A percentile compares a stretch with the other conserved stretches of the same genome.
These are phyloP conservation scores for Trichosporon asahii DNA, from an alignment of 1,284 basidiomycete genomes.

Conservation along the genomic window DNA sequence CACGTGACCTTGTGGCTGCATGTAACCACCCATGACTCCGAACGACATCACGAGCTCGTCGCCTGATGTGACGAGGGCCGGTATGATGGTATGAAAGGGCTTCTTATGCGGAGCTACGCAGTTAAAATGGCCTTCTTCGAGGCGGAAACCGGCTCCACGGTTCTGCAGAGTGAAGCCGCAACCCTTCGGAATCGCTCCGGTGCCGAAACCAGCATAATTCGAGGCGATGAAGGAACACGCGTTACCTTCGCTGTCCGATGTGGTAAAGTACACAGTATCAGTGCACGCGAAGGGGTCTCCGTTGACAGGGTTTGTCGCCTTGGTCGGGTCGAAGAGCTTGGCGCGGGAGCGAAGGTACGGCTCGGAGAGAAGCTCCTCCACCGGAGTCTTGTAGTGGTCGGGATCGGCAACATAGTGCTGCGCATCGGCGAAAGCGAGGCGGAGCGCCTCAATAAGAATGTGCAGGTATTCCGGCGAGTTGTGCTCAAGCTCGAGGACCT, in stretches of 20 bases:
- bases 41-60: slow-evolving; percentile 81
- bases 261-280: slow-evolving; percentile 91
- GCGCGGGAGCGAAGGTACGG: slow-evolving; percentile 79
- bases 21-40: slow-evolving; percentile 74
- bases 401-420: slow-evolving; percentile 88
- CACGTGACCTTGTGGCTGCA: slow-evolving; percentile 30
- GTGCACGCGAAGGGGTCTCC: slow-evolving; percentile 59
- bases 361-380: slow-evolving; percentile 73
- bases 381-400: slow-evolving; percentile 66
- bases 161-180: slow-evolving; percentile 97
- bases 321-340: slow-evolving; percentile 67
- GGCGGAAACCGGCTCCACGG: slow-evolving; percentile 77
- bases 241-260: slow-evolving; percentile 84
- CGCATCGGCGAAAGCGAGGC: slow-evolving; percentile 51
- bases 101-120: slow-evolving; percentile 74
- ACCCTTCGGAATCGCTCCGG: slow-evolving; percentile 75
- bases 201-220: slow-evolving; percentile 70
- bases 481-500: slow-evolving; percentile 73
- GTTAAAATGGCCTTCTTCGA: slow-evolving; percentile 80
- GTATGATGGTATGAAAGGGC: slow-evolving; percentile 91
- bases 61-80: slow-evolving; percentile 75
- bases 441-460: slow-evolving; percentile 66
- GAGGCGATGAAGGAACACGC: slow-evolving; percentile 79
- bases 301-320: slow-evolving; percentile 65
- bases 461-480: slow-evolving; percentile 87